Evolutionary conservation across 495 filamentous ascomycete species (phyloP), one percentile per base, ranked within the genome.

Genomic region (Amorphotheca resinae): DNA sequence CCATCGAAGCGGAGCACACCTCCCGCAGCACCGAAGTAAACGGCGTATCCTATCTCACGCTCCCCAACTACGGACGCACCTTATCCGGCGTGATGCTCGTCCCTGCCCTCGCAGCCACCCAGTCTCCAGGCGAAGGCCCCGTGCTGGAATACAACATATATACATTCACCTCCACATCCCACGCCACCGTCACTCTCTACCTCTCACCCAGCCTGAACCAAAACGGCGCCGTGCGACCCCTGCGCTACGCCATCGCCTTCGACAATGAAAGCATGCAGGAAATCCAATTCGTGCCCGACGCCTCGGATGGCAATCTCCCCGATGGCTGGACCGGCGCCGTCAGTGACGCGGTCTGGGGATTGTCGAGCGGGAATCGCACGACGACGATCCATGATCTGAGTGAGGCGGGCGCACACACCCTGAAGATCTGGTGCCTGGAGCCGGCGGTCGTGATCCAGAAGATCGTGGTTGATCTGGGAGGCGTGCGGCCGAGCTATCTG

Each of bases 391-490:
- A 73, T 55, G 56, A 56, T 22, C 61, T 72, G 7, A 45, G 60
- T 8, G 47, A 45, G 8, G 58, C 62, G 42, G 77, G 76, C 8
- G 64, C 64, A 34, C 73, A 80, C 48, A 77, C 62, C 23, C 54
- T 83, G 41, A 72, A 72, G 37, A 42, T 84, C 16, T 78, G 76
- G 72, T 64, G 70, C 18, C 59, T 80, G 38, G 73, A 80, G 62
- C 68, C 77, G 30, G 74, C 74, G 16, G 61, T 84, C 1, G 63
- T 82, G n/a, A 64, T 86, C 34, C 75, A 84, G 63, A 84, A 80
- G 61, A 62, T 83, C 22, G 63, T 82, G 5, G 38, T 84, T 3
- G 66, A 86, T 58, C 48, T 84, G 36, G 81, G 80, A 0, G 80
- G 80, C n/a, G 72, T 82, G 5, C 62, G 73, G 39, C 56, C 62